Evolutionary conservation across 2,329 filamentous ascomycete genomes (phyloP), one percentile per base, ranked within the genome.

Genomic region (Elsinoe fawcettii): DNA sequence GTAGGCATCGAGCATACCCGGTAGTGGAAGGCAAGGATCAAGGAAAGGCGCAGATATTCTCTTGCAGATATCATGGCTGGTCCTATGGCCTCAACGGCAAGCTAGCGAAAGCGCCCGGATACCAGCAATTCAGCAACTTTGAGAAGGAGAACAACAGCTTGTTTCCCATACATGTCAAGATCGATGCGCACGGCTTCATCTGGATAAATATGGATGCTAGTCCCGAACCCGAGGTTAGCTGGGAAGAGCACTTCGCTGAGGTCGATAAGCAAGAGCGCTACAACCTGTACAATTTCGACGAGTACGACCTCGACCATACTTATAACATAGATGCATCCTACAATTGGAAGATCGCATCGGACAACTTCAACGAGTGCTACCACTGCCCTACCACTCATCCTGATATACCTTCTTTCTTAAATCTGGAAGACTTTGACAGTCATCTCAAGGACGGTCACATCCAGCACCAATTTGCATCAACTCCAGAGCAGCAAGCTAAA

Each of bases 321-420:
- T 83, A 79, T 78, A 75, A 80, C 62, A 77, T 81, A 75, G 75
- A 80, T 51, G 77, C 76, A 0, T 73, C 76, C 30, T 80, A 77
- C 65, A 83, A 83, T 70, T 83, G 80, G 80, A 83, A 83, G 70
- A 77, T 79, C 22, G 67, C 82, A 30, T 76, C 77, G 12, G 82
- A 85, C 65, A 84, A 85, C 71, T 85, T 83, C 73, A 85, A 85
- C 66, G 81, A 82, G 66, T 84, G 80, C 64, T 84, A 84, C 63
- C 80, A 83, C 70, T 83, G 80, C 71, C 75, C 77, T 58, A 78
- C 76, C 1, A 76, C 79, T 1, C 80, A 83, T 61, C 79, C 81
- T 2, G 77, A 80, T 55, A 76, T 83, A 27, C 74, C 79, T 2
- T 71, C 72, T 37, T 74, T 83, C 37, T 74, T 80, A 47, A 78